phyloP scores from a whole-genome alignment of 306 rosid species.

The Pueraria montana region DNA sequence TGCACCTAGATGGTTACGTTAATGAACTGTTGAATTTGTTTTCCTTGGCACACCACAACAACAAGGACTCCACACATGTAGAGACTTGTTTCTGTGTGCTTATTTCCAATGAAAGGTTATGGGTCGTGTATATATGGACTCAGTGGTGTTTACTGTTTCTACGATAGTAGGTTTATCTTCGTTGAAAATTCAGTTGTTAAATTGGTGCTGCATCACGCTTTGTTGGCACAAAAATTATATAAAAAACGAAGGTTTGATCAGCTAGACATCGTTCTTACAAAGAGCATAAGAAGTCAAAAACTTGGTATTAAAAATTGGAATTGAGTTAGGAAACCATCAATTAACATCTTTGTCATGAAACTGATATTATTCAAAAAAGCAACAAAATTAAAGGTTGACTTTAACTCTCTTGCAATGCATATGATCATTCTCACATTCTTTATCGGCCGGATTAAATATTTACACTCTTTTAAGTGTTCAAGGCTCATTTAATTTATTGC shows the following conservation, averaged over 20 bases:
- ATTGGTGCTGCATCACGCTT: background rate
- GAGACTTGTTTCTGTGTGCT: background rate
- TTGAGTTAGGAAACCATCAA: background rate
- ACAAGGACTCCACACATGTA: background rate
- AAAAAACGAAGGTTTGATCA: no score
- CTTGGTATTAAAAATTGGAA: background rate
- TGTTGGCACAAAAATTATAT: no score
- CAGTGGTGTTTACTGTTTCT: background rate
- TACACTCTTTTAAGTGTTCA: background rate
- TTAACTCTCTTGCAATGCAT: background rate
- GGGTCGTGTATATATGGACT: background rate
- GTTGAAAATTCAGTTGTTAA: background rate
- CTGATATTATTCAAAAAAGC: background rate
- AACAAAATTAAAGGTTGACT: background rate
- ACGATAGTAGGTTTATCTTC: background rate
- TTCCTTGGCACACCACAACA: background rate
- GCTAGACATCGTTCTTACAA: no score
- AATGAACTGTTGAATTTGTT: background rate
- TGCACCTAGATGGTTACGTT: background rate
- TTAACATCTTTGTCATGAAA: background rate
- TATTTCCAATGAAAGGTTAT: background rate
- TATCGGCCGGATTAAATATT: background rate
- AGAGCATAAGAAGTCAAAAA: background rate
- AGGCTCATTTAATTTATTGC: background rate
- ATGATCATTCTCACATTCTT: background rate